Conservation (phyloP, 2,329 filamentous ascomycete genomes). For the Pseudocercospora eumusae region DNA sequence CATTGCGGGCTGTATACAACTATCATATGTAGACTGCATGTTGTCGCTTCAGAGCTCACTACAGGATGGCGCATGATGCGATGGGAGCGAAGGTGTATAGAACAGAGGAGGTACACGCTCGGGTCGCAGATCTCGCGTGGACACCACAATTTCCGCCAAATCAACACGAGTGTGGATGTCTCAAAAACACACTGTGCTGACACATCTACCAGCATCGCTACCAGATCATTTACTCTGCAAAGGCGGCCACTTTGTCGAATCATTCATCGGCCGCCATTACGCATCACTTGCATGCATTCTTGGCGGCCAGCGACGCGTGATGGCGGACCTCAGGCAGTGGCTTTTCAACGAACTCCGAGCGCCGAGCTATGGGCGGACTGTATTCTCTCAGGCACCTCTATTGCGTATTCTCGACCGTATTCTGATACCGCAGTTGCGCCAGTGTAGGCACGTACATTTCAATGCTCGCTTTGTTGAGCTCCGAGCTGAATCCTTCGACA, state of each 20-base stretch:
- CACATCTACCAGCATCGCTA: neutral
- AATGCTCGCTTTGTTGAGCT: neutral
- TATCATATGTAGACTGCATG: neutral
- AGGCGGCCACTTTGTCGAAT: neutral
- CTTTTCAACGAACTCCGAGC: neutral
- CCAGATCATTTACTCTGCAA: neutral
- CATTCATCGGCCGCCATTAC: neutral
- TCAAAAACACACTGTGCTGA: neutral
- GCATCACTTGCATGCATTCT: neutral
- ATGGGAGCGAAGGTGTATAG: neutral
- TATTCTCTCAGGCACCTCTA: neutral
- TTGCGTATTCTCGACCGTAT: neutral
- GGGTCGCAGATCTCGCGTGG: neutral
- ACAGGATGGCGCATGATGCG: neutral
- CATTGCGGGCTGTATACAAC: neutral
- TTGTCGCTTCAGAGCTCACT: neutral
- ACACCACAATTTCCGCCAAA: neutral
- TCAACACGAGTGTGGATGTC: neutral
- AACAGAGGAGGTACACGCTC: neutral
- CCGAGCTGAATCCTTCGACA: conserved; percentile 1
- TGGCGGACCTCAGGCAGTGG: neutral
- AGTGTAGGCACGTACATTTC: neutral
- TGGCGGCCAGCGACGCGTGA: neutral
- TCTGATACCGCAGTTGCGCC: neutral
- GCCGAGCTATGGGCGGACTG: neutral